Evolutionary conservation across 225 moss, liverwort and hornwort species (phyloP), one percentile per base, ranked within the genome.

Genomic region (Anthoceros angustus): DNA sequence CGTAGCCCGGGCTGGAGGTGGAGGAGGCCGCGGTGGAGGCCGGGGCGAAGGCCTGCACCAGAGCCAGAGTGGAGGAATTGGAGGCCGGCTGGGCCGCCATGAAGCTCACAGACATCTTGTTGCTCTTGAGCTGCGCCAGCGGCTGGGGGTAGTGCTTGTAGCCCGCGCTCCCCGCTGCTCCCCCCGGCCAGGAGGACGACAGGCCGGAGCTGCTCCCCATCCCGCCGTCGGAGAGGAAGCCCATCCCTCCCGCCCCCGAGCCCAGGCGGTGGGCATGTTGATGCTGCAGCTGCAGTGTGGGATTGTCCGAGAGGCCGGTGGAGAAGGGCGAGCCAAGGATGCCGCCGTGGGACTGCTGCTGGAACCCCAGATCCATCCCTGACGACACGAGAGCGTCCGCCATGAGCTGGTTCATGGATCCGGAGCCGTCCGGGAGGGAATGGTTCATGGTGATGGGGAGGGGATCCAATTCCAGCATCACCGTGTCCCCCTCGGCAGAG

Each of bases 61-160:
- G 55, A 18, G 55, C 55, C 55, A 55, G n/a, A 55, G 55, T 55
- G 55, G 55, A 55, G 16, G 55, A 55, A 55, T 55, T 55, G 12
- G 55, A 15, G 8, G 55, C 55, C n/a, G 55, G n/a, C 45, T 46
- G 45, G 12, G 12, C 45, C 45, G 45, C 45, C 45, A 46, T 46
- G 45, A 46, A 46, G 45, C 5, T 46, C 12, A 46, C 45, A 46
- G 45, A 46, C 45, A 46, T 46, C 6, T 46, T 46, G 12, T 55
- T 55, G 55, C 7, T 15, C 55, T 55, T 55, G 8, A 55, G 55
- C 55, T 55, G 55, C 55, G 55, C 55, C 55, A 55, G 55, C 55
- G 12, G 55, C 55, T 20, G 16, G 10, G n/a, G n/a, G 55, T 55
- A 55, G n/a, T 55, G 55, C 55, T 55, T 55, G 55, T 55, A 55